phyloP scores from a whole-genome alignment of 306 rosid species.

The Ziziphus jujuba region DNA sequence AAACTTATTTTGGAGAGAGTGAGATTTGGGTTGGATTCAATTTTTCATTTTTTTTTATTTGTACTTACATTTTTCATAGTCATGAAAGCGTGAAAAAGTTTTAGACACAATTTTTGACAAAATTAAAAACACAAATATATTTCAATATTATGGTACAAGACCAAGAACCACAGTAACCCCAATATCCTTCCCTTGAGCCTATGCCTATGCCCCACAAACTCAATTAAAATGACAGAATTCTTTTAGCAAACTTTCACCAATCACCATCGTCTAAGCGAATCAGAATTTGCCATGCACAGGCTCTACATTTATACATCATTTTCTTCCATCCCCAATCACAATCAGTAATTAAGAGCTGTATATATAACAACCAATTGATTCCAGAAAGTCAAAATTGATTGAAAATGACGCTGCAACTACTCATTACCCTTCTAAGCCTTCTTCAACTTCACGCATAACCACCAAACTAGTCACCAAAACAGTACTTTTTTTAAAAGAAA shows the following conservation, averaged over 20 bases:
- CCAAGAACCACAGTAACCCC: no score
- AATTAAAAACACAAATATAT: no score
- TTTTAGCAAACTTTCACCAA: neutral
- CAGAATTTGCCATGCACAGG: slow-evolving; percentile 17
- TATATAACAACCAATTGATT: neutral
- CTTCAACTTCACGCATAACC: slow-evolving; percentile 57
- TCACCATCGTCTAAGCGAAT: slow-evolving; percentile 2
- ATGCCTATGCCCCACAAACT: no score
- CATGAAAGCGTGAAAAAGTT: no score
- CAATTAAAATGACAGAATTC: neutral
- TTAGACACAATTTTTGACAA: no score
- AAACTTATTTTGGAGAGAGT: no score
- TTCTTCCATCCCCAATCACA: neutral
- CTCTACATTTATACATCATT: neutral
- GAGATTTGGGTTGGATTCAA: no score
- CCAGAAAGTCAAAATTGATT: slow-evolving; percentile 25
- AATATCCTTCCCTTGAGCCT: no score
- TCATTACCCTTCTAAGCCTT: slow-evolving; percentile 35
- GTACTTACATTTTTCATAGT: no score
- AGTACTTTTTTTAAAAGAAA: neutral
- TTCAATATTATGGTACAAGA: no score
- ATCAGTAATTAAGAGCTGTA: neutral
- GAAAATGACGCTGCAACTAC: slow-evolving; percentile 50
- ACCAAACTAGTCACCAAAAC: slow-evolving; percentile 39
- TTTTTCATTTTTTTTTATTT: no score